Evolutionary conservation across 176 grass and related monocot genomes (phyloP).

Genomic region (Zea luxurians): DNA sequence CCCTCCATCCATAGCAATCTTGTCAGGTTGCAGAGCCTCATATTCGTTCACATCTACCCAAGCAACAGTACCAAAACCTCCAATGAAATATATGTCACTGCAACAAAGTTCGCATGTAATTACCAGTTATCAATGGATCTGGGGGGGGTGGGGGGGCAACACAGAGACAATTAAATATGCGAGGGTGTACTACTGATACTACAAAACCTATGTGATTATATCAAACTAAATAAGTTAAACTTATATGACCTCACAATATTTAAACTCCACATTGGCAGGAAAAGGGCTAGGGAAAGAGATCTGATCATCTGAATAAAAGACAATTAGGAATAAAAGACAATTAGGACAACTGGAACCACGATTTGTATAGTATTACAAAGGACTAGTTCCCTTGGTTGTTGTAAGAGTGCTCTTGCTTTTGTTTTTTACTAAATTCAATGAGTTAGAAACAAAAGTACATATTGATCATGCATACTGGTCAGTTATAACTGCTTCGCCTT

Average conservation of each 20-base stretch:
- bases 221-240: not conserved
- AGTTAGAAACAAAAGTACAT: not conserved
- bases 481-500: not conserved
- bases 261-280: not conserved
- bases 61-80: slow-evolving; percentile 88
- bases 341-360: not conserved
- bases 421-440: not conserved
- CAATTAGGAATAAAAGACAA: not conserved
- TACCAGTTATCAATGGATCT: not conserved
- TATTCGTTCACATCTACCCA: slow-evolving; percentile 84
- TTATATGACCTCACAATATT: not conserved
- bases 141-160: too few species aligned
- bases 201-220: not conserved
- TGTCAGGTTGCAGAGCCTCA: slow-evolving; percentile 61
- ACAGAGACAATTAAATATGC: not conserved
- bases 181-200: not conserved
- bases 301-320: not conserved
- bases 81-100: slow-evolving; percentile 88
- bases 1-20: slow-evolving; percentile 71
- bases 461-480: not conserved
- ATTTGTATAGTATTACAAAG: not conserved
- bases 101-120: slow-evolving; percentile 18
- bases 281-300: not conserved
- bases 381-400: not conserved
- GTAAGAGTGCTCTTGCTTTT: not conserved